phyloP scores from a whole-genome alignment of 306 rosid genomes.

The Sphenostylis stenocarpa region DNA sequence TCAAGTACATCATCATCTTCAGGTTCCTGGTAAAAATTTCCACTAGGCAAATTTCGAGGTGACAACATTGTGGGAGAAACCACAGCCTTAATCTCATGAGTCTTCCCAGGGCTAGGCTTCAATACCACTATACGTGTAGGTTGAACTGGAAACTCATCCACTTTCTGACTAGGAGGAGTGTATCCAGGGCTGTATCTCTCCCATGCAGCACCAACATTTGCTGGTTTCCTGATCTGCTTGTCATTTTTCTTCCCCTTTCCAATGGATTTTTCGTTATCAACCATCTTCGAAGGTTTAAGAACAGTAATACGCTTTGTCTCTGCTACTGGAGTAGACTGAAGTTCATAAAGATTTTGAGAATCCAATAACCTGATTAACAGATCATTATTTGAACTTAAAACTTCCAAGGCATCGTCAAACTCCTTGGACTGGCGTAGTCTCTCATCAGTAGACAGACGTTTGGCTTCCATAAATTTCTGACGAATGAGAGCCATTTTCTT shows the following conservation, averaged over 20 bases:
- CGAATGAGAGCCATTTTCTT: slow-evolving; percentile 77
- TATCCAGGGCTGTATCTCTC: slow-evolving; percentile 50
- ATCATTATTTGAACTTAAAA: slow-evolving; percentile 85
- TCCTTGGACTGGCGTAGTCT: slow-evolving; percentile 78
- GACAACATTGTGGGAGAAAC: slow-evolving; percentile 61
- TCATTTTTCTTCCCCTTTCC: slow-evolving; percentile 52
- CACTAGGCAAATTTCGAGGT: slow-evolving; percentile 53
- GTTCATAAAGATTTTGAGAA: slow-evolving; percentile 71
- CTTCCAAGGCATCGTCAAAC: slow-evolving; percentile 85
- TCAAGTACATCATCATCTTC: slow-evolving; percentile 59
- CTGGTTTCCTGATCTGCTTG: slow-evolving; percentile 49
- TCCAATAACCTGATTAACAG: slow-evolving; percentile 70
- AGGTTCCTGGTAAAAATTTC: slow-evolving; percentile 50
- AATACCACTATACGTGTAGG: slow-evolving; percentile 95
- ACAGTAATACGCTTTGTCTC: slow-evolving; percentile 94
- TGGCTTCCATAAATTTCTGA: slow-evolving; percentile 82
- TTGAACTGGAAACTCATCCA: slow-evolving; percentile 64
- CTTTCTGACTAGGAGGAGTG: slow-evolving; percentile 52
- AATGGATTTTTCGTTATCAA: slow-evolving; percentile 48
- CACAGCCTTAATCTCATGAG: slow-evolving; percentile 59
- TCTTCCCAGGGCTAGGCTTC: slow-evolving; percentile 82
- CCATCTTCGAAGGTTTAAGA: slow-evolving; percentile 88
- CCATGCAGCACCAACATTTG: slow-evolving; percentile 47
- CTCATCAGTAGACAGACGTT: slow-evolving; percentile 80
- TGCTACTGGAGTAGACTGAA: slow-evolving; percentile 57